Conservation (phyloP, 768 basidiomycete genomes). For the Lactifluus hygrophoroides region DNA sequence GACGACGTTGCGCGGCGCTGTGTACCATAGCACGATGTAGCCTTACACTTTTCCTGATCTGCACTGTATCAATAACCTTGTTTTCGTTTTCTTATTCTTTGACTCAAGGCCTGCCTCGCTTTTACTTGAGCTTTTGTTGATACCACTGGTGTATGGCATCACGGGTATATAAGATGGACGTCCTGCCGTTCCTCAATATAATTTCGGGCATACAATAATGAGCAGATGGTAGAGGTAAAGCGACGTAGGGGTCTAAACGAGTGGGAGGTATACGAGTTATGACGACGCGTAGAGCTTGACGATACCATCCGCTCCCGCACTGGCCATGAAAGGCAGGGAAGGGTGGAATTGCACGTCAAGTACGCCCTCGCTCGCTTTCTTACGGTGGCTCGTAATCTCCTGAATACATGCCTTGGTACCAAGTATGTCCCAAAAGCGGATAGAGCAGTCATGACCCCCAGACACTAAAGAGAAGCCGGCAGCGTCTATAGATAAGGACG, state of each 20-base stretch:
- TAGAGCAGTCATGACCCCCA: slow-evolving; percentile 87
- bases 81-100: neutral
- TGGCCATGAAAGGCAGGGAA: slow-evolving; percentile 78
- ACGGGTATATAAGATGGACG: neutral
- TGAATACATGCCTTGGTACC: slow-evolving; percentile 76
- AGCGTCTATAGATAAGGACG: slow-evolving; percentile 81
- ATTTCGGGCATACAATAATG: slow-evolving; percentile 9
- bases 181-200: neutral
- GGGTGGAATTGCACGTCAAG: slow-evolving; percentile 82
- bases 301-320: slow-evolving; percentile 92
- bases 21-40: slow-evolving; percentile 34
- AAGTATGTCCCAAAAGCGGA: slow-evolving; percentile 91
- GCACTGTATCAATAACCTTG: slow-evolving; percentile 13
- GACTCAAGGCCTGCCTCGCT: neutral
- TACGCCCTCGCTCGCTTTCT: slow-evolving; percentile 87
- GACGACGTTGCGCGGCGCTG: slow-evolving; percentile 9
- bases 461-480: slow-evolving; percentile 84
- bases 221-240: slow-evolving; percentile 15
- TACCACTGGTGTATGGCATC: neutral
- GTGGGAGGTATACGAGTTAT: slow-evolving; percentile 30
- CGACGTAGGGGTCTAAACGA: slow-evolving; percentile 3
- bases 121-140: neutral
- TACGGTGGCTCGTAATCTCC: slow-evolving; percentile 82
- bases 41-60: slow-evolving; percentile 24
- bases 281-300: slow-evolving; percentile 87